A percentile compares a stretch with the other conserved stretches of the same genome.
phyloP scores from a whole-genome alignment of 2,329 filamentous ascomycete genomes.

The Monilinia fructigena region DNA sequence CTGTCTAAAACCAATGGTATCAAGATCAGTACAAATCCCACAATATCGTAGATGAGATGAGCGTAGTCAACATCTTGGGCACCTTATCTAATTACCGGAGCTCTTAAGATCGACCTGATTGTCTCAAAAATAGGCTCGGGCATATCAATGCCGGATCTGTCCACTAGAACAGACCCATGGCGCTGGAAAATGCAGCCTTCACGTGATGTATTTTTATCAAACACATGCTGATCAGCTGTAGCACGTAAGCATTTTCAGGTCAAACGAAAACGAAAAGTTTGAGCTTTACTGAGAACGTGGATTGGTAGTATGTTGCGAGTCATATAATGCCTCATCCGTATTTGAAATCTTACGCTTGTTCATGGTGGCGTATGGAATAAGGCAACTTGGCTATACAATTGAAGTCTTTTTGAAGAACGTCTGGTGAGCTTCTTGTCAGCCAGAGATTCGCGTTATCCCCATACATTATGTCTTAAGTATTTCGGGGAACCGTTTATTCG shows the following conservation, averaged over 20 bases:
- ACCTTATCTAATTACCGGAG: background rate
- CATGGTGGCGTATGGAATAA: background rate
- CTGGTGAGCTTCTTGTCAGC: background rate
- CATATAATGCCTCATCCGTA: slow-evolving; percentile 4
- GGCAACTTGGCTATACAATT: background rate
- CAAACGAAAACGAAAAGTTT: background rate
- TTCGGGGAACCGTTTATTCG: background rate
- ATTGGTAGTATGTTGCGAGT: background rate
- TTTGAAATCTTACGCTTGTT: slow-evolving; percentile 1
- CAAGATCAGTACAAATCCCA: background rate
- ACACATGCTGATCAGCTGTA: background rate
- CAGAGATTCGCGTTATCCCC: background rate
- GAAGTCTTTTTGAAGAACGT: background rate
- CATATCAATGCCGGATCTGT: slow-evolving; percentile 9
- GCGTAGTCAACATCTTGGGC: background rate
- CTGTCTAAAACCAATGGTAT: background rate
- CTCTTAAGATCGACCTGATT: background rate
- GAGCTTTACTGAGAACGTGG: background rate
- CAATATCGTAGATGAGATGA: background rate
- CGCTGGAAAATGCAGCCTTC: background rate
- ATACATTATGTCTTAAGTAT: background rate
- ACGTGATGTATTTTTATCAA: background rate
- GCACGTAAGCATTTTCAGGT: background rate
- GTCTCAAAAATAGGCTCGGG: background rate
- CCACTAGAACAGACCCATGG: background rate